A percentile compares a stretch with the other conserved stretches of the same genome.
These are phyloP conservation scores for Ziziphus jujuba DNA, from an alignment of 306 rosid genomes.

Conservation along the genomic window DNA sequence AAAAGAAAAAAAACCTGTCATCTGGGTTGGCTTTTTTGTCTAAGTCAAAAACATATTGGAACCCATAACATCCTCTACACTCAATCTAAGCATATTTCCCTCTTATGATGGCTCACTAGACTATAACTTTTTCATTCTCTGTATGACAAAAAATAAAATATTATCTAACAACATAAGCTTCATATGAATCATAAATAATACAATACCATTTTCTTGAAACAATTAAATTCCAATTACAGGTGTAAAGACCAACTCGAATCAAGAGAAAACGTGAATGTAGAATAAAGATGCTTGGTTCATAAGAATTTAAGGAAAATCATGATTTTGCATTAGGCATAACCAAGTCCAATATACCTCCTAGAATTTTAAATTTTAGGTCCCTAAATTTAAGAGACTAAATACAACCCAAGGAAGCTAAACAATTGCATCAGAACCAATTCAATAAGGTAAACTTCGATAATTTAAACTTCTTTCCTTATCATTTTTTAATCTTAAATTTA, in stretches of 20 bases:
- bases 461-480: neutral
- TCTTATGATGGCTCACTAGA: conserved; percentile 44
- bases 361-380: neutral
- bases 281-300: neutral
- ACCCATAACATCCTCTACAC: conserved; percentile 99
- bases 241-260: neutral
- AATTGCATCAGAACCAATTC: neutral
- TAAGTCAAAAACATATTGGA: conserved; percentile 83
- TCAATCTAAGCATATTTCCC: conserved; percentile 67
- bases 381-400: neutral
- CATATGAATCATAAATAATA: neutral
- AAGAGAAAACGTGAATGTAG: neutral
- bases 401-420: neutral
- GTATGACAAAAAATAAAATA: conserved; percentile 22
- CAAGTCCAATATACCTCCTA: neutral
- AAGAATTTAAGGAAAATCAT: neutral
- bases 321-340: no score
- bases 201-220: neutral
- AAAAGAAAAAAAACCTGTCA: conserved; percentile 53
- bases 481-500: neutral
- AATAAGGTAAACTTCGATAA: neutral
- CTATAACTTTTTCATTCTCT: conserved; percentile 79
- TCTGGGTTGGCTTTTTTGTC: conserved; percentile 66
- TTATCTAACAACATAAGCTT: neutral
- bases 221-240: neutral